Evolutionary conservation across 2,329 filamentous ascomycete species (phyloP), one percentile per base, ranked within the genome.

Genomic region (Fusarium sterilihyphosum): DNA sequence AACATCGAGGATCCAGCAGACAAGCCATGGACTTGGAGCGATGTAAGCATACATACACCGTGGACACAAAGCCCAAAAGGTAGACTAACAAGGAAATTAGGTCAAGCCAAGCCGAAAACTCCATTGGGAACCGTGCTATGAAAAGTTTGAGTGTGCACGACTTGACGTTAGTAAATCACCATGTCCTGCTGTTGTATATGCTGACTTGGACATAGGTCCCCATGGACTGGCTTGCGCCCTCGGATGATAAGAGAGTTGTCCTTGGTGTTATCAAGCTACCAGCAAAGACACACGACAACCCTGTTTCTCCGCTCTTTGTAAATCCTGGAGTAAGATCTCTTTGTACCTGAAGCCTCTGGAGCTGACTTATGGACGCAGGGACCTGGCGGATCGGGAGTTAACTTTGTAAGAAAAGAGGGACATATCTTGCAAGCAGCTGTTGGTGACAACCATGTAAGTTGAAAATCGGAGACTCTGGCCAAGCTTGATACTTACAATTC

Each of bases 301-400:
- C 71, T 22, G 73, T 80, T 31, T 70, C 80, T 33, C 81, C 82
- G 10, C 77, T 83, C 14, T 82, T 83, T 57, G 74, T 82, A 20
- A 83, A 83, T 60, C 82, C 82, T 2, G 82, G 81, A 52, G 81
- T 82, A 71, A 50, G 81, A 65, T 33, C 37, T 37, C 31, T n/a
- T 11, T 58, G 13, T 37, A 2, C 4, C 17, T 29, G 24, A 11
- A 18, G 6, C 24, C 18, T 26, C 22, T 9, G 43, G 22, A 20
- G 29, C 54, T 72, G 35, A 62, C 47, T 29, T 38, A 26, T 57
- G 38, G 37, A 56, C 24, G 29, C 11, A 84, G 83, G 86, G 87
- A 1, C 87, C 87, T 14, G 87, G 87, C 12, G 87, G 86, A 3
- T 87, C 85, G 5, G 87, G 85, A 8, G 75, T 85, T 1, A 76